Base-by-base conservation (phyloP, 345 rosid genomes). In the Stellera chamaejasme region DNA sequence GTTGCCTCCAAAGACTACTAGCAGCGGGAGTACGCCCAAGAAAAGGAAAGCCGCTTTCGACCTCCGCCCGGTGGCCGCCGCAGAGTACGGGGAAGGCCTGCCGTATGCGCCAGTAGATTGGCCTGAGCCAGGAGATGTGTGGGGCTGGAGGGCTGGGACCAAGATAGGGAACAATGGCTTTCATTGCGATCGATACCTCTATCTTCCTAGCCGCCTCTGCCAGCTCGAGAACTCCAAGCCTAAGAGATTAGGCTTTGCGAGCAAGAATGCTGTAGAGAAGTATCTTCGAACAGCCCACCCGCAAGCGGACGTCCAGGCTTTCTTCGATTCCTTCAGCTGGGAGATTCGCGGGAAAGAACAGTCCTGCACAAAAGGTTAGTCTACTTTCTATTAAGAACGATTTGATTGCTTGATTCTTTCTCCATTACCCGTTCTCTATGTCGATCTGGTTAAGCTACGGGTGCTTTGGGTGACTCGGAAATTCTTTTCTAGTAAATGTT, bases 31-130 rank as follows among this genome's bases (percentile, higher is more conserved):
- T 28, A 47, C 25, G 13, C 60, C 62, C 15, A 45, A 11, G 12
- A n/a, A 25, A 41, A 58, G 46, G 52, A 66, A 66, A 26, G 63
- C 55, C 1, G 62, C 54, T 6, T 66, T 74, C 67, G 15, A 42
- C 19, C 67, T 77, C 19, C 59, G 59, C 28, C 83, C 77, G 0
- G 86, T 81, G 11, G 69, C 15, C 2, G 82, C 82, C 0, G 54
- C 75, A 54, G 77, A 62, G 27, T 67, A 79, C 50, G 91, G 95
- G 52, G 55, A 52, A 50, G 95, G 91, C n/a, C 60, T 83, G 70
- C 95, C 91, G 0, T 83, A 81, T 76, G 95, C 91, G 59, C 91
- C 91, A 43, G 68, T 62, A 11, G 73, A 84, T 67, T 84, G 83
- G 83, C 92, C 89, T 42, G 62, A 53, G 3, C 83, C 75, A 3